Conservation (phyloP, 345 rosid genomes). For the Mallotus nudiflorus region DNA sequence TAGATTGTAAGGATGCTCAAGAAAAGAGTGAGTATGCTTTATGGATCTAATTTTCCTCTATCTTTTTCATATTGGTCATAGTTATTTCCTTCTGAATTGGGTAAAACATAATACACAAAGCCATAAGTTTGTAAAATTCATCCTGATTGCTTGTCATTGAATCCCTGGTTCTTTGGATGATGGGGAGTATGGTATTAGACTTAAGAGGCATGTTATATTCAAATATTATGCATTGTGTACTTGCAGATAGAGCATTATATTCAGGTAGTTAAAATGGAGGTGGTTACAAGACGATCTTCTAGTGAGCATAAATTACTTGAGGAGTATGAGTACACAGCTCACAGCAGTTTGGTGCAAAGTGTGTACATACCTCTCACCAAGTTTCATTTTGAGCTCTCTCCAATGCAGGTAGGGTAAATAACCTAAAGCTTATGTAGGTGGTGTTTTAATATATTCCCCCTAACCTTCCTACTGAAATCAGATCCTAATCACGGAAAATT, state of each 20-base stretch:
- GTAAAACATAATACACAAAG: neutral
- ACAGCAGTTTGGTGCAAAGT: constrained; percentile 82
- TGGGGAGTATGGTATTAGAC: neutral
- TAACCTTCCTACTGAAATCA: constrained; percentile 23
- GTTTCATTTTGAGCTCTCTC: constrained; percentile 95
- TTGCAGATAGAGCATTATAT: constrained; percentile 98
- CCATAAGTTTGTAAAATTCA: neutral
- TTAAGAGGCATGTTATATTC: neutral
- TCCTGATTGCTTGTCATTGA: neutral
- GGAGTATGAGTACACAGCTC: constrained; percentile 96
- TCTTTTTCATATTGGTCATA: constrained; percentile 4
- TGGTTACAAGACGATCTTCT: constrained; percentile 45
- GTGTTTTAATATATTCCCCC: neutral
- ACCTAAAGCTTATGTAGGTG: neutral
- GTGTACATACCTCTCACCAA: constrained; percentile 73
- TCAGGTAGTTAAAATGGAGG: constrained; percentile 93
- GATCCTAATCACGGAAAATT: constrained; percentile 82
- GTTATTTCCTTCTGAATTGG: neutral
- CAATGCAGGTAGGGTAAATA: constrained; percentile 77
- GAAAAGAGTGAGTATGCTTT: neutral
- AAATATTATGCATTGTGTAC: neutral
- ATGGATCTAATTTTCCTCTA: neutral
- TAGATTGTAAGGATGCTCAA: constrained; percentile 5
- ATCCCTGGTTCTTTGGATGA: neutral
- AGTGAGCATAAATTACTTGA: constrained; percentile 55